Percentiles rank a stretch among this genome's conserved stretches.
Conservation (phyloP, 2,329 filamentous ascomycete genomes). For the Coniella vitis region DNA sequence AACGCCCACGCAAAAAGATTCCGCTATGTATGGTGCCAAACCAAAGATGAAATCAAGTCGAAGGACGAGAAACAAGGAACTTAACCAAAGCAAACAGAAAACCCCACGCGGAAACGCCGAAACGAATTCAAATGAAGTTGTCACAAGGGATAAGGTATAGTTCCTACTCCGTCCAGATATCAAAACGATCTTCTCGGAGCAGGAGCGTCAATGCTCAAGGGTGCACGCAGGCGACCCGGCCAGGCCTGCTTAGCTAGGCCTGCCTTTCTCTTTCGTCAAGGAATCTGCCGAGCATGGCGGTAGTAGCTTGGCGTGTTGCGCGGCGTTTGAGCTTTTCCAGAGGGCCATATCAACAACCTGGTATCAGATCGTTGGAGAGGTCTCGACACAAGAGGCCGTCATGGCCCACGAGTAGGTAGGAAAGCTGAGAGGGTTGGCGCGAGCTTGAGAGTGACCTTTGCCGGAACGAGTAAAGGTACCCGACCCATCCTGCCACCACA, state of each 20-base stretch:
- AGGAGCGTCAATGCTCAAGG: no score
- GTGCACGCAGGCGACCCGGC: no score
- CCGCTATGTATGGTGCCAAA: constrained; percentile 15
- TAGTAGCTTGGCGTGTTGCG: constrained; percentile 18
- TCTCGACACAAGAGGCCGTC: constrained; percentile 31
- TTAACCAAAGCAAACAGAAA: no score
- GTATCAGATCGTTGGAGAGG: constrained; percentile 27
- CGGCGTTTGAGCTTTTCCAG: background rate
- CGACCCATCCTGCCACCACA: constrained; percentile 38
- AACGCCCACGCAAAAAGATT: constrained; percentile 10
- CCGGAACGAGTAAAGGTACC: constrained; percentile 42
- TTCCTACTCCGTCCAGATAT: no score
- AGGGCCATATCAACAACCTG: constrained; percentile 8
- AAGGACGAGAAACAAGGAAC: background rate
- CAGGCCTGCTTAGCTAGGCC: background rate
- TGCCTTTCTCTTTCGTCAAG: constrained; percentile 13
- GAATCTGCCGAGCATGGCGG: constrained; percentile 9
- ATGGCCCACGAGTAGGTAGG: constrained; percentile 41
- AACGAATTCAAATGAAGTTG: no score
- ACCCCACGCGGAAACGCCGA: no score
- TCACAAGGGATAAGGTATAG: no score
- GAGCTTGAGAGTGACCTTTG: constrained; percentile 26
- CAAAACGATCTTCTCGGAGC: no score
- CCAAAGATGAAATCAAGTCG: constrained; percentile 4
- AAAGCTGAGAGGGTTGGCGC: constrained; percentile 41